These are phyloP conservation scores for Fraxinus sp. DNA, from an alignment of 305 asterid genomes.

Conservation along the genomic window DNA sequence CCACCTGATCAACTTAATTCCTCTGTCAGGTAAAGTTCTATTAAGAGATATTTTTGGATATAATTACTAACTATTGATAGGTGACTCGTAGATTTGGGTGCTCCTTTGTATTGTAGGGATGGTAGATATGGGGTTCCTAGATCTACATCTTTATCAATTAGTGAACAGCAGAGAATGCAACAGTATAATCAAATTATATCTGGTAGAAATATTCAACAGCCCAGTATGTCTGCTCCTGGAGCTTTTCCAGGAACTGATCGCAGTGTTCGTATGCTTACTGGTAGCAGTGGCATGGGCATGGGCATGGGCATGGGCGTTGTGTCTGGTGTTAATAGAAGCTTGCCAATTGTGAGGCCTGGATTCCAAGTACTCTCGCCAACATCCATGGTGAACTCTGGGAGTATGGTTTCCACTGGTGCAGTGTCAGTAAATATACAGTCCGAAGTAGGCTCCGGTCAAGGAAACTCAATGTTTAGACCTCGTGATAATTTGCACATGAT, in stretches of 20 bases:
- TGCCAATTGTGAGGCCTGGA: slow-evolving; percentile 62
- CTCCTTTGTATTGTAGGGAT: slow-evolving; percentile 37
- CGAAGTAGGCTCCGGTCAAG: slow-evolving; percentile 55
- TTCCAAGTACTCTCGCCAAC: slow-evolving; percentile 54
- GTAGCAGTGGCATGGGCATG: slow-evolving; percentile 48
- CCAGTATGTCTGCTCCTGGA: slow-evolving; percentile 50
- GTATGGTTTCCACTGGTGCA: slow-evolving; percentile 53
- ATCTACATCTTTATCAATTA: slow-evolving; percentile 48
- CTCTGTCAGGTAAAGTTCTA: slow-evolving; percentile 52
- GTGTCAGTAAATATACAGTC: slow-evolving; percentile 46
- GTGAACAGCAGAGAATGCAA: slow-evolving; percentile 65
- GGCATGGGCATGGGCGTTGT: slow-evolving; percentile 7
- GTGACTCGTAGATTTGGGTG: slow-evolving; percentile 16
- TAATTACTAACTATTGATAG: slow-evolving; percentile 10
- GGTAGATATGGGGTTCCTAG: slow-evolving; percentile 56
- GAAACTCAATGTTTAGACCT: slow-evolving; percentile 49
- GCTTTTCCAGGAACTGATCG: slow-evolving; percentile 52
- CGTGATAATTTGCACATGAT: slow-evolving; percentile 56
- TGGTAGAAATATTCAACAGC: slow-evolving; percentile 42
- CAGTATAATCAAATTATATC: slow-evolving; percentile 54
- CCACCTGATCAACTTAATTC: slow-evolving; percentile 47
- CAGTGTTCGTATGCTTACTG: slow-evolving; percentile 50
- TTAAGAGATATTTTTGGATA: slow-evolving; percentile 7
- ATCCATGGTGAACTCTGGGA: slow-evolving; percentile 50
- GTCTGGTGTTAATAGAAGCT: slow-evolving; percentile 48